Conservation (phyloP, 108 stramenopile genomes). For the Schizochytrium sp. region DNA sequence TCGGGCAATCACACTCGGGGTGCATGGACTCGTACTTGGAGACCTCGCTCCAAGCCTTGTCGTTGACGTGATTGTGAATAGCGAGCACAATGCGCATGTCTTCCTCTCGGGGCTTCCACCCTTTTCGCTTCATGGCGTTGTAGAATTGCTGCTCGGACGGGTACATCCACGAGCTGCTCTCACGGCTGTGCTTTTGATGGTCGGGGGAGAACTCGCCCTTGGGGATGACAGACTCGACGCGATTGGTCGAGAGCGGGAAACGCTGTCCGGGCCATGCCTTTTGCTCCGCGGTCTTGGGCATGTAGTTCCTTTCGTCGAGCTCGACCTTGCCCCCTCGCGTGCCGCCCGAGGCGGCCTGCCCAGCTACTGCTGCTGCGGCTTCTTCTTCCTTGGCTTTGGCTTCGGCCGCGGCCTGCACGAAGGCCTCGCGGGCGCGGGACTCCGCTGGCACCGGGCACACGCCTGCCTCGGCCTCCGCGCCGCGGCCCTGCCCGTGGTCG, state of each 20-base stretch:
- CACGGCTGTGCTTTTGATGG: constrained; percentile 33
- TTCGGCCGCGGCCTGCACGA: not conserved
- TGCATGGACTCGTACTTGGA: constrained; percentile 58
- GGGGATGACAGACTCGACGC: constrained; percentile 76
- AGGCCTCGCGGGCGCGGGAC: not conserved
- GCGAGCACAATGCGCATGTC: constrained; percentile 70
- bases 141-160: constrained; percentile 92
- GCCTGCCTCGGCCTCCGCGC: not conserved
- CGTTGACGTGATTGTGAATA: constrained; percentile 92
- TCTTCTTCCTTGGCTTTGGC: not conserved
- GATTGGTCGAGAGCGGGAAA: constrained; percentile 59
- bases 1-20: constrained; percentile 40
- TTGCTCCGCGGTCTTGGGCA: constrained; percentile 63
- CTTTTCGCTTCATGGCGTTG: constrained; percentile 88
- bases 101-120: constrained; percentile 68
- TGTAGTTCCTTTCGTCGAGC: constrained; percentile 84
- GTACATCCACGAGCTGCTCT: constrained; percentile 70
- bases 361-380: not conserved
- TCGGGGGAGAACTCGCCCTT: constrained; percentile 51
- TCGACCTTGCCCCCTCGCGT: not conserved
- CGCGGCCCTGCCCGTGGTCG: not conserved
- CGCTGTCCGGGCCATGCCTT: constrained; percentile 34
- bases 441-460: not conserved
- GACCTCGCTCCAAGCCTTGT: constrained; percentile 72
- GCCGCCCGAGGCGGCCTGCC: not conserved